Percentiles rank a stretch among this genome's conserved stretches.
phyloP scores from a whole-genome alignment of 2,329 filamentous ascomycete genomes.

The Raffaelea ambrosiae region DNA sequence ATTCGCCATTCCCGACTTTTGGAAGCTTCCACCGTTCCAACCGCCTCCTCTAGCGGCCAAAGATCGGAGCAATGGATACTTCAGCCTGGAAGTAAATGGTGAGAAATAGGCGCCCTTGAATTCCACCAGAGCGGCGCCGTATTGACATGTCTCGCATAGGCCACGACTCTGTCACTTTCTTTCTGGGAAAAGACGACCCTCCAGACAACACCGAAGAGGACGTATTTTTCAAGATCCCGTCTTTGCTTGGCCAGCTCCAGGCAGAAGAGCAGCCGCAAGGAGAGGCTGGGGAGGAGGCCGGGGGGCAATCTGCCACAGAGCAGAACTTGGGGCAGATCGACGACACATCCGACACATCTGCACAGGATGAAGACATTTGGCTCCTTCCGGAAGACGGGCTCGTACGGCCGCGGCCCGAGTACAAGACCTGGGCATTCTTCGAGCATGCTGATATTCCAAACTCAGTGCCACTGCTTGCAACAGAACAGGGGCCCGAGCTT shows the following conservation, averaged over 20 bases:
- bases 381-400: constrained; percentile 25
- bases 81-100: constrained; percentile 30
- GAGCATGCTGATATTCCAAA: constrained; percentile 27
- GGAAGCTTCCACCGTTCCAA: constrained; percentile 44
- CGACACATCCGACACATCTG: too few species aligned
- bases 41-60: not conserved
- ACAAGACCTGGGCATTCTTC: constrained; percentile 66
- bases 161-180: constrained; percentile 2
- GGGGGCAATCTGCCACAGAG: too few species aligned
- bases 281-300: too few species aligned
- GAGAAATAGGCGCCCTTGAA: too few species aligned
- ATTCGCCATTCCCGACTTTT: constrained; percentile 57
- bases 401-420: constrained; percentile 25
- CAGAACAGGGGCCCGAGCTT: constrained; percentile 56
- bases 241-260: constrained; percentile 14
- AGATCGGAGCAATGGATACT: constrained; percentile 25
- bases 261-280: not conserved
- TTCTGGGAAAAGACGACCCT: constrained; percentile 10
- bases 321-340: too few species aligned
- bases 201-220: constrained; percentile 10
- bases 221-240: constrained; percentile 36
- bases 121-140: too few species aligned
- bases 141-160: not conserved
- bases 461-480: constrained; percentile 45
- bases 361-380: constrained; percentile 36